Base-by-base conservation (phyloP, 1,139 yeast species). In the Tardiomyces blankii region DNA sequence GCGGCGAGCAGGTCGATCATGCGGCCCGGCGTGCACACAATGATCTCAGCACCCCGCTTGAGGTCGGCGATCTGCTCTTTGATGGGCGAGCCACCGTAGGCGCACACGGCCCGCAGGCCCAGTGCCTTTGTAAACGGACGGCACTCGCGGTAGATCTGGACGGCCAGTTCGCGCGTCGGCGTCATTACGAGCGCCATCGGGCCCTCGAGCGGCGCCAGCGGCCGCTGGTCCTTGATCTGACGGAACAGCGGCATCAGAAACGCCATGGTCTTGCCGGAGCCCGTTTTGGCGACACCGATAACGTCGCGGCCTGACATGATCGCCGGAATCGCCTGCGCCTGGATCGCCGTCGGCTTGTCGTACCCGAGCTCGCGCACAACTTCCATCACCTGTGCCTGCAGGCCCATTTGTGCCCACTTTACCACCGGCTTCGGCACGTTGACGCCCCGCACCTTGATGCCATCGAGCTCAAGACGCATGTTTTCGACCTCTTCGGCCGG, bases 21-120 rank as follows among this genome's bases (percentile, higher is more conserved):
- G 52, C 99, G 69, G 0, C 99, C 99, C 0, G 99, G 98, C 0
- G 99, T 93, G 2, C 96, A 95, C 13, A 93, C 89, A 2, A 91
- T 70, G 9, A 93, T 73, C 51, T 89, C 89, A 9, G 81, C 79
- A 1, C 95, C 94, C 47, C 78, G 75, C 54, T 85, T 86, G 50
- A 89, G 62, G 21, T 79, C 87, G 3, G 87, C 81, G 42, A 93
- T 87, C 59, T 89, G 96, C 7, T 74, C 71, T 51, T 87, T 86
- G 41, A 91, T 78, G 8, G 87, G 80, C 0, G 95, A 77, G 0
- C 98, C 98, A n/a, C 98, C 98, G 52, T 91, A 89, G 48, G 95
- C 91, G 58, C 96, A 85, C 18, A 82, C 73, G 0, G 86, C 80
- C 2, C 76, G 64, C 12, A 82, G 54, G 1, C 67, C 63, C 16